phyloP scores from a whole-genome alignment of 2,329 filamentous ascomycete genomes.

The Didymella glomerata region DNA sequence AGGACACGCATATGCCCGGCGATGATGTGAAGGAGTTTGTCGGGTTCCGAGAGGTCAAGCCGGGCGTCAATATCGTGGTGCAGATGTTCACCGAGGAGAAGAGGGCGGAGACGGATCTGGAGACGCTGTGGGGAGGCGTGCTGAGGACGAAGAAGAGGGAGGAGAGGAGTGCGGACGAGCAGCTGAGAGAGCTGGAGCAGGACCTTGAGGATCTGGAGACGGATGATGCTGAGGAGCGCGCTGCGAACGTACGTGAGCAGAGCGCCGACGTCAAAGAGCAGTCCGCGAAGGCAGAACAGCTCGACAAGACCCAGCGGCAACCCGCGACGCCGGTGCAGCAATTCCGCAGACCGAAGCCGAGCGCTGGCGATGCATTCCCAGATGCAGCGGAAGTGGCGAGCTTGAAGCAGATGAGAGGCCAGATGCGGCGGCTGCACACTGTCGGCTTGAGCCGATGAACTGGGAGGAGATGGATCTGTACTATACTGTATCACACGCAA shows the following conservation, averaged over 20 bases:
- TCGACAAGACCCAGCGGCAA: neutral
- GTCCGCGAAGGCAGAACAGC: neutral
- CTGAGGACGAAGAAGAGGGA: constrained; percentile 54
- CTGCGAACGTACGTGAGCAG: neutral
- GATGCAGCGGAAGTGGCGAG: constrained; percentile 17
- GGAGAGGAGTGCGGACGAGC: constrained; percentile 45
- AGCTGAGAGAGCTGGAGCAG: constrained; percentile 35
- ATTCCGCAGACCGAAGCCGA: constrained; percentile 31
- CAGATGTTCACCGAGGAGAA: constrained; percentile 78
- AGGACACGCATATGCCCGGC: constrained; percentile 44
- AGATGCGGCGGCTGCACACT: constrained; percentile 42
- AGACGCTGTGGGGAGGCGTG: constrained; percentile 67
- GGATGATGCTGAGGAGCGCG: constrained; percentile 23
- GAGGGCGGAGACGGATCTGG: constrained; percentile 71
- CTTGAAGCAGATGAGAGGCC: constrained; percentile 15
- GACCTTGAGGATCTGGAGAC: constrained; percentile 34
- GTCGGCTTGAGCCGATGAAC: constrained; percentile 28
- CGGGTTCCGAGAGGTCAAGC: constrained; percentile 73
- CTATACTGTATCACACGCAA: constrained; percentile 11
- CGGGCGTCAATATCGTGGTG: constrained; percentile 70
- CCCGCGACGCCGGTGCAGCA: constrained; percentile 25
- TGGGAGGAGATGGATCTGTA: neutral
- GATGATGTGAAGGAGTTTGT: constrained; percentile 65
- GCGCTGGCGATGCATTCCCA: constrained; percentile 41
- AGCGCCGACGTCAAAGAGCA: neutral